A percentile compares a stretch with the other conserved stretches of the same genome.
phyloP scores from a whole-genome alignment of 2,329 filamentous ascomycete genomes.

The Aaosphaeria pasadenensis region DNA sequence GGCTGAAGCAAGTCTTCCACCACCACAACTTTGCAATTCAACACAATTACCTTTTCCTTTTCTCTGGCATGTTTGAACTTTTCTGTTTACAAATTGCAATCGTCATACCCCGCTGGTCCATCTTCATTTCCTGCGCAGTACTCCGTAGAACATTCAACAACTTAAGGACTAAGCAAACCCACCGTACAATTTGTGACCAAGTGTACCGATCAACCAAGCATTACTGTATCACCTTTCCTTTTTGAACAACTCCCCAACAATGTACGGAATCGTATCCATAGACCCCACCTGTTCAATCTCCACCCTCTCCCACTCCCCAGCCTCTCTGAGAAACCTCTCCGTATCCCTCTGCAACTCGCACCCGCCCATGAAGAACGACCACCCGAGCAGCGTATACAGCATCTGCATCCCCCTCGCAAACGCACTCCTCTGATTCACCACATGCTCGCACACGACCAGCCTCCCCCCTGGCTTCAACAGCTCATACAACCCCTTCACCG shows the following conservation, averaged over 20 bases:
- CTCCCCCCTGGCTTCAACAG: slow-evolving; percentile 55
- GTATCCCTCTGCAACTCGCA: slow-evolving; percentile 53
- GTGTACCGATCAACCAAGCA: no score
- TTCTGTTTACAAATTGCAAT: no score
- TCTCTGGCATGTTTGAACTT: no score
- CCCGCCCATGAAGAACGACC: slow-evolving; percentile 52
- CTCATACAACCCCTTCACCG: slow-evolving; percentile 46
- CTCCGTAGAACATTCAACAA: no score
- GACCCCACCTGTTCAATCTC: slow-evolving; percentile 42
- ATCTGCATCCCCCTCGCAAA: slow-evolving; percentile 46
- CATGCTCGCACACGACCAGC: slow-evolving; percentile 56
- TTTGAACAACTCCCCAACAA: slow-evolving; percentile 38
- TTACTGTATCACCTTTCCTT: background rate
- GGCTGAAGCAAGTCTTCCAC: no score
- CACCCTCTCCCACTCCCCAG: slow-evolving; percentile 49
- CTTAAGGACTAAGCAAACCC: no score
- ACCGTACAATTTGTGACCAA: no score
- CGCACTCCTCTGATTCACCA: slow-evolving; percentile 48
- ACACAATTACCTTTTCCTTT: no score
- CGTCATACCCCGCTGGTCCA: no score
- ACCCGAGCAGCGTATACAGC: slow-evolving; percentile 46
- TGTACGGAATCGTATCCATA: slow-evolving; percentile 27
- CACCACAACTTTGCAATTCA: no score
- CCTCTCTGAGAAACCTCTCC: slow-evolving; percentile 40
- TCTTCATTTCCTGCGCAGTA: no score